Percentiles rank a stretch among this genome's conserved stretches.
Conservation (phyloP, 2,329 filamentous ascomycete genomes). For the Aspergillus fumigatus region DNA sequence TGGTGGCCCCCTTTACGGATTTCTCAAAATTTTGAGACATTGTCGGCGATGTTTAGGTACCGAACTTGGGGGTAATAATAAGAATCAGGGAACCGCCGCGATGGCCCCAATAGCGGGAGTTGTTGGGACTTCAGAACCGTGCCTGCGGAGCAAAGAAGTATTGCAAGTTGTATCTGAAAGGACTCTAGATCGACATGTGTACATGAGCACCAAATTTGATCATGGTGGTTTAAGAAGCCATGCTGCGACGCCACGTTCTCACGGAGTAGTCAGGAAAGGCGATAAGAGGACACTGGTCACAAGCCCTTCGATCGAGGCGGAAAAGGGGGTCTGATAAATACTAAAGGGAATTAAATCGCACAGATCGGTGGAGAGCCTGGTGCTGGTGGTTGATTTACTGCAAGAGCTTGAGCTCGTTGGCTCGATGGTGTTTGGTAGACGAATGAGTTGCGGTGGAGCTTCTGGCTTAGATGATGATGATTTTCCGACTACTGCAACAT, state of each 20-base stretch:
- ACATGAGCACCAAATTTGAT: slow-evolving; percentile 20
- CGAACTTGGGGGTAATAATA: slow-evolving; percentile 10
- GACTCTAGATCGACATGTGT: slow-evolving; percentile 16
- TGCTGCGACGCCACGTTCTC: slow-evolving; percentile 17
- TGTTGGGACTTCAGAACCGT: background rate
- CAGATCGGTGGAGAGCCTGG: background rate
- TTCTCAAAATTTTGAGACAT: slow-evolving; percentile 77
- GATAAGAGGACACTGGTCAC: background rate
- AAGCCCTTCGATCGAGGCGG: background rate
- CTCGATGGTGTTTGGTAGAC: background rate
- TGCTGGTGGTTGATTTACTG: background rate
- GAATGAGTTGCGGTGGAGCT: background rate
- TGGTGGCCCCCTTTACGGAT: slow-evolving; percentile 97
- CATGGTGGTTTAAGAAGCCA: slow-evolving; percentile 29
- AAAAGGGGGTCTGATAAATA: background rate
- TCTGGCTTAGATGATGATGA: background rate
- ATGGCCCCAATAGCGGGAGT: background rate
- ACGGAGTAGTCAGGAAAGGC: slow-evolving; percentile 9
- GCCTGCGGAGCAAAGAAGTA: background rate
- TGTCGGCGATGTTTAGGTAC: slow-evolving; percentile 11
- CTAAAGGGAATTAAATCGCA: background rate
- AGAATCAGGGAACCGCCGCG: slow-evolving; percentile 9
- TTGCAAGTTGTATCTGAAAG: slow-evolving; percentile 8
- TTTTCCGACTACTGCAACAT: background rate
- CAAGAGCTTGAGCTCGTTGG: background rate